A percentile compares a stretch with the other conserved stretches of the same genome.
Evolutionary conservation across 2,329 filamentous ascomycete genomes (phyloP).

Genomic region (Xylariaceae sp.): DNA sequence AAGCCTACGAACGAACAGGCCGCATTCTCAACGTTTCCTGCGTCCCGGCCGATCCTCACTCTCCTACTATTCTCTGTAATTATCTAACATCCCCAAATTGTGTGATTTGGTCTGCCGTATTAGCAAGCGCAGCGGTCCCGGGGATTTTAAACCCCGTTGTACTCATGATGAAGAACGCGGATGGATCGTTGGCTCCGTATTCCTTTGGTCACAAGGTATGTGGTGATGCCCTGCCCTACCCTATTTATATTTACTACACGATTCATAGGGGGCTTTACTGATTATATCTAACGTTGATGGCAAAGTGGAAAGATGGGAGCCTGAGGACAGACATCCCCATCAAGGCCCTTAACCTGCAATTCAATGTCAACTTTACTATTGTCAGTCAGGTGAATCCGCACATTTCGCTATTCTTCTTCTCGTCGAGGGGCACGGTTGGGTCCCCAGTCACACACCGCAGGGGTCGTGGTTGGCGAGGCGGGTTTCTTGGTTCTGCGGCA

Average conservation of each 20-base stretch:
- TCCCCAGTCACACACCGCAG: slow-evolving; percentile 89
- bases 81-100: slow-evolving; percentile 94
- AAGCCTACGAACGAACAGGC: slow-evolving; percentile 90
- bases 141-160: slow-evolving; percentile 95
- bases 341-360: slow-evolving; percentile 88
- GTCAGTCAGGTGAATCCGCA: slow-evolving; percentile 89
- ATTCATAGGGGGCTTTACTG: neutral
- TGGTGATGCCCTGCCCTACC: neutral
- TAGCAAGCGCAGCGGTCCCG: slow-evolving; percentile 91
- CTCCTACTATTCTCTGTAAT: slow-evolving; percentile 85
- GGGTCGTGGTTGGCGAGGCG: slow-evolving; percentile 91
- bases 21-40: slow-evolving; percentile 94
- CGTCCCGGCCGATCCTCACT: slow-evolving; percentile 92
- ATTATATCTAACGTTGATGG: slow-evolving; percentile 3
- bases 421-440: slow-evolving; percentile 83
- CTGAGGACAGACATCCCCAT: slow-evolving; percentile 92
- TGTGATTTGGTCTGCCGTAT: slow-evolving; percentile 94
- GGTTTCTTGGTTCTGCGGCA: slow-evolving; percentile 83
- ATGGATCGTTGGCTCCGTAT: slow-evolving; percentile 77
- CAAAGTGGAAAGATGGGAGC: slow-evolving; percentile 86
- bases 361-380: slow-evolving; percentile 97
- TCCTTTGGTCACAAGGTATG: slow-evolving; percentile 81
- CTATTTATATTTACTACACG: neutral
- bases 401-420: slow-evolving; percentile 98
- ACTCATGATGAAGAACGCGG: slow-evolving; percentile 77